Evolutionary conservation across 2,329 filamentous ascomycete genomes (phyloP), one percentile per base, ranked within the genome.

Genomic region (Leptographium galeiforme): DNA sequence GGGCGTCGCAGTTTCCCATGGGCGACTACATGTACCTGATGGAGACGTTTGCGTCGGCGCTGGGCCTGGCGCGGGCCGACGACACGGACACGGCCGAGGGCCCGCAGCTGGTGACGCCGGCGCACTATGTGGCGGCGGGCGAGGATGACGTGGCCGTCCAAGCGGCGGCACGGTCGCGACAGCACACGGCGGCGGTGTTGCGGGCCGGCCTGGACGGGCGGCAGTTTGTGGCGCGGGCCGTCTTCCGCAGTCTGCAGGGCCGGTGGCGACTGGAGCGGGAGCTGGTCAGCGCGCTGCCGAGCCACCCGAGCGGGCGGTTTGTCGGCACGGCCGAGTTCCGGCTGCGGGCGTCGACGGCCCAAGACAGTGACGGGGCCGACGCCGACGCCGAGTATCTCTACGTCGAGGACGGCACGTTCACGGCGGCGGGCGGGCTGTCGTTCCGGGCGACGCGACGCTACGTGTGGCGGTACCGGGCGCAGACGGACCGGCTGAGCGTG

Each of bases 11-110:
- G 60, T 93, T 89, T 60, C 88, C 87, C 40, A 90, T 91, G 83
- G 83, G 82, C 11, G 88, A 94, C 65, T 91, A 90, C 64, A 67
- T 81, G 8, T 90, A 82, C 56, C 67, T 91, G 13, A 83, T 91
- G 74, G 81, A 89, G 58, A 78, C 85, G 13, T 81, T 90, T 55
- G 72, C 81, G 13, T 64, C 73, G 2, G 76, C 80, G 0, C 69
- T 88, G 2, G 72, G 69, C 0, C 70, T 89, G 10, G 64, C 62
- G 34, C 74, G 68, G 34, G 63, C 58, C 16, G 63, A 58, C n/a
- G 11, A 12, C n/a, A 36, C 3, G 48, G 11, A 68, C 65, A 32
- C 70, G 71, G 5, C 60, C 64, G 8, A 53, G 78, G 30, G 65
- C 72, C 11, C 60, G 67, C 72, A 82, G 52, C 70, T 78, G 39